Base-by-base conservation (phyloP, 2,329 filamentous ascomycete species). In the Periconia macrospinosa region DNA sequence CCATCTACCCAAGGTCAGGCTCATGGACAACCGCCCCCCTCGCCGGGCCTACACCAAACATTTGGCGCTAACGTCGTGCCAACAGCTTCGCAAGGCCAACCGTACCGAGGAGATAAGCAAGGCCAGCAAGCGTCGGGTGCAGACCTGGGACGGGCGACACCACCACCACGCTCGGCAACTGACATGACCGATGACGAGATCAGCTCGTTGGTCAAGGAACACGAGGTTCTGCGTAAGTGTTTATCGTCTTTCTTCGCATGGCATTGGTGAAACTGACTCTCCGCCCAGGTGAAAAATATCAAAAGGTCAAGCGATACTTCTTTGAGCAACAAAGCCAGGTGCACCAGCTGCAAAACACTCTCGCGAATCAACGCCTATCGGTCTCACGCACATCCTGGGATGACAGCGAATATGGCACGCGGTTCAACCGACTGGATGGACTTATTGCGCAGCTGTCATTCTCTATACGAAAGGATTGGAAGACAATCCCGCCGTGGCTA, bases 251-350 rank as follows among this genome's bases (percentile, higher is more conserved):
- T 13, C 6, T 37, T 37, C 33, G 15, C 5, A 14, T 37, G 6
- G 3, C 11, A 37, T 37, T 14, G 15, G 30, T 23, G 20, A 53
- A 42, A 35, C 53, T 54, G 46, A 59, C 49, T 30, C 37, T 30
- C 44, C 55, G 11, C 33, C 54, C 49, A 96, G 92, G 94, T 68
- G 86, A 86, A 62, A 99, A 99, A 78, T 99, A 99, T 73, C 95
- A 95, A 73, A 96, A 97, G 71, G 93, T 99, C 53, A 99, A 99
- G 79, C 87, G 92, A 52, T 90, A 97, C 66, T 99, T 97, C 72
- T 97, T 97, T 73, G 94, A 97, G 60, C 88, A 96, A 65, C 89
- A 88, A 61, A 83, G 86, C 17, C 92, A 97, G 74, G 90, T 97
- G 20, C 93, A 97, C 73, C 89, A 94, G 66, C 82, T 99, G 17